A percentile compares a stretch with the other conserved stretches of the same genome.
Evolutionary conservation across 139 green algal species (phyloP).

Genomic region (Pleodorina starrii): DNA sequence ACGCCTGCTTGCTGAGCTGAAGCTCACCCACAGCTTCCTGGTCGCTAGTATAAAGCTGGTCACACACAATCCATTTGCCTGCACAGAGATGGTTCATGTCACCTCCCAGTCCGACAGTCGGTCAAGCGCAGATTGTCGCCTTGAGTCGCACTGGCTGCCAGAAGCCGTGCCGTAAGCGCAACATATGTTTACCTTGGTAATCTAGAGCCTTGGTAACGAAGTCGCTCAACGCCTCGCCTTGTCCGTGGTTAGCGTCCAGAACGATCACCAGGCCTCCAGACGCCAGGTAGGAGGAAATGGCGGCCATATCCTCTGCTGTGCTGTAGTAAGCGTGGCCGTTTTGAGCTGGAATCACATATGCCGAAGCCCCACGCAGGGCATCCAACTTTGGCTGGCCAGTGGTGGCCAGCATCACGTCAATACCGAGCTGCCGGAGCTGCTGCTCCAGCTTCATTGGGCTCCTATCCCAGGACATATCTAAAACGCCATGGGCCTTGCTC

Average conservation of each 20-base stretch:
- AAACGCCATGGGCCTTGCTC: neutral
- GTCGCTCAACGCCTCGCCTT: neutral
- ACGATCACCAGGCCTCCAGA: constrained; percentile 11
- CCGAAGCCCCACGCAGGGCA: neutral
- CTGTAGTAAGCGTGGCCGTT: neutral
- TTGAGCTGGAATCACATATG: neutral
- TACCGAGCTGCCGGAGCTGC: neutral
- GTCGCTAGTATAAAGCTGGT: neutral
- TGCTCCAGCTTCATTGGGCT: neutral
- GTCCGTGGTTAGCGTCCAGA: neutral
- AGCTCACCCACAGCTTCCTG: neutral
- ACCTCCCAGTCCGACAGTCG: neutral
- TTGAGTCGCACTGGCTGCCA: too few relatives aligned
- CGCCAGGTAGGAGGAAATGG: neutral
- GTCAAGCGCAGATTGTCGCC: too few relatives aligned
- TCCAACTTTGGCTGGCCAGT: neutral
- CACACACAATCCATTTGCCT: constrained; percentile 2
- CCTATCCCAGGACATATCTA: constrained; percentile 10
- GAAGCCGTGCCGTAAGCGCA: too few relatives aligned
- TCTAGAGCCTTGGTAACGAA: constrained; percentile 12
- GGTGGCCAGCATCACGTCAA: neutral
- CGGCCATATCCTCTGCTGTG: neutral
- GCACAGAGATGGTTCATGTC: neutral
- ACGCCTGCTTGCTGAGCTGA: neutral
- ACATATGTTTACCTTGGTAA: constrained; percentile 26